Percentiles rank a stretch among this genome's conserved stretches.
These are phyloP conservation scores for Kwoniella shandongensis DNA, from an alignment of 768 basidiomycete genomes.

Conservation along the genomic window DNA sequence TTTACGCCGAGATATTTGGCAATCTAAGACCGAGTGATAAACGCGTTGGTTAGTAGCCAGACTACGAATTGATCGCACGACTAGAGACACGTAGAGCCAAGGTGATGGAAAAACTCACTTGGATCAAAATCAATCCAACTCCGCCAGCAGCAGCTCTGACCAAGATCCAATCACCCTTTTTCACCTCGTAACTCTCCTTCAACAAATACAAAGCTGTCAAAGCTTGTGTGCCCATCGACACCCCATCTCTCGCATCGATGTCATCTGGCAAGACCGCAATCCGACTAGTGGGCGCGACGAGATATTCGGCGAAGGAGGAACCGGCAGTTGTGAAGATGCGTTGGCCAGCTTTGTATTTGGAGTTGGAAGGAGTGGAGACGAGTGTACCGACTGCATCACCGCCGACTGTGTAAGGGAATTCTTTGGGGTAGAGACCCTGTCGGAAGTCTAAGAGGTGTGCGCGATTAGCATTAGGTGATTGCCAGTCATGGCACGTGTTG, in stretches of 20 bases:
- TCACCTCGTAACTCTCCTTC: constrained; percentile 80
- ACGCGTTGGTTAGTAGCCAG: constrained; percentile 9
- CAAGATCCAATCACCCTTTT: constrained; percentile 70
- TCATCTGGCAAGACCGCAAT: constrained; percentile 67
- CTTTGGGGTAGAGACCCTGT: constrained; percentile 57
- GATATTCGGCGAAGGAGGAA: constrained; percentile 67
- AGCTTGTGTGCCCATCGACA: constrained; percentile 70
- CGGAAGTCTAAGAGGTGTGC: constrained; percentile 64
- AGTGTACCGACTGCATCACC: constrained; percentile 77
- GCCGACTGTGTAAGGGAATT: constrained; percentile 61
- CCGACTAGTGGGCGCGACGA: constrained; percentile 64
- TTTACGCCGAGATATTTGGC: constrained; percentile 73
- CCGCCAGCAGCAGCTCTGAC: constrained; percentile 93
- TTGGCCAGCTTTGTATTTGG: constrained; percentile 67
- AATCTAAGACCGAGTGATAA: constrained; percentile 58
- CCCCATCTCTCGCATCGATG: constrained; percentile 62
- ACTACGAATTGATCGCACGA: neutral
- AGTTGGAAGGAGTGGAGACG: constrained; percentile 68
- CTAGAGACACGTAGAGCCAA: too few relatives aligned
- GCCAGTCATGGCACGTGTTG: neutral
- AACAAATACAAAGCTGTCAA: constrained; percentile 73
- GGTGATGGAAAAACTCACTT: constrained; percentile 43
- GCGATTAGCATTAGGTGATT: neutral
- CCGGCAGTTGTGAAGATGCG: constrained; percentile 61
- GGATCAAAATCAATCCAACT: constrained; percentile 60